Evolutionary conservation across 2,329 filamentous ascomycete species (phyloP), one percentile per base, ranked within the genome.

Genomic region (Penicillium sp.): DNA sequence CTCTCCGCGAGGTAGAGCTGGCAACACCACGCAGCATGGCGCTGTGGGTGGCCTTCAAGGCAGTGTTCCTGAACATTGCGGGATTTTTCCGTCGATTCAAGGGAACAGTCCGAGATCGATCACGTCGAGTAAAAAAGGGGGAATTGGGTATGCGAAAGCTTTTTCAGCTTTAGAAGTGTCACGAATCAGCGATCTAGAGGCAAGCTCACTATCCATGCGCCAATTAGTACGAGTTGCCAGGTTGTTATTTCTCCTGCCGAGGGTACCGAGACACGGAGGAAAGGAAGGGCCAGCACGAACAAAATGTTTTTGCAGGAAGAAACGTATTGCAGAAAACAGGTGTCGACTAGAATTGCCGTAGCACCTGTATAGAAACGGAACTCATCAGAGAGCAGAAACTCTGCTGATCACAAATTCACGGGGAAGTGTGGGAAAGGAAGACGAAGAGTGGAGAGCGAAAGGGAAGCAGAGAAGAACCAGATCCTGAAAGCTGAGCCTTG

Each of bases 291-390:
- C 56, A 49, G 59, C 48, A 63, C 60, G 59, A 66, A 69, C 61
- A 54, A 53, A 54, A 53, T 52, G 39, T 37, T 38, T 39, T 41
- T 31, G 14, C 11, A 22, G 49, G 43, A 54, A 63, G 57, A 58
- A 61, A 61, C 52, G 37, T 57, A 37, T 51, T 55, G 61, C 48
- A 51, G 61, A 68, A 66, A 66, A 67, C 73, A 76, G 74, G 74
- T 75, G 72, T 75, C 72, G 73, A 76, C 73, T 74, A 74, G 59
- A 64, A 68, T 69, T 75, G 73, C 73, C 73, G 73, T 75, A 75
- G 67, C 73, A 76, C 73, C 73, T 76, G 73, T 67, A 66, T 66
- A 65, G 55, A 71, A 68, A 67, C 70, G 65, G 68, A 66, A 75
- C 71, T 74, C 74, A 76, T 76, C 71, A 76, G 73, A 76, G 71